A percentile compares a stretch with the other conserved stretches of the same genome.
Evolutionary conservation across 352 stramenopile species (phyloP).

Genomic region (Pythium inflatum): DNA sequence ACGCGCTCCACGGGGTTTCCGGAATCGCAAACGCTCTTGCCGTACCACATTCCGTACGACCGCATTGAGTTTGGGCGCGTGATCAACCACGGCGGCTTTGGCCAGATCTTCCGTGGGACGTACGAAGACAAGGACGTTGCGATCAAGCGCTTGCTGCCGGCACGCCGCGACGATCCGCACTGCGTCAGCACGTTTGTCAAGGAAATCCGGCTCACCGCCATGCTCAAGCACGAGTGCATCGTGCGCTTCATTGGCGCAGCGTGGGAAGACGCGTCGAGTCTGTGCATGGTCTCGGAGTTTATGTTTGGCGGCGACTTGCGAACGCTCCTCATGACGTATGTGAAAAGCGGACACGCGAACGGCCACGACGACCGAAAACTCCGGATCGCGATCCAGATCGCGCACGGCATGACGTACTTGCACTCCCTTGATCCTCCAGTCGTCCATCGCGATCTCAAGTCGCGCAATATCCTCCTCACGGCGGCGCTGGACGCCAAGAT

Average conservation of each 20-base stretch:
- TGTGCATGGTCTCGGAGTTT: slow-evolving; percentile 11
- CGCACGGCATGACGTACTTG: background rate
- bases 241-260: slow-evolving; percentile 2
- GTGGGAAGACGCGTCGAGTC: background rate
- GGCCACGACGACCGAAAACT: background rate
- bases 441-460: slow-evolving; percentile 11
- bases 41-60: background rate
- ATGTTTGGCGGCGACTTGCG: slow-evolving; percentile 1
- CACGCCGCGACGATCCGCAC: background rate
- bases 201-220: background rate
- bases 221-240: background rate
- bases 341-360: background rate
- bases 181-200: background rate
- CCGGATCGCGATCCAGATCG: background rate
- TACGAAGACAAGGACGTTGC: background rate
- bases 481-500: background rate
- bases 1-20: background rate
- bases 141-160: background rate
- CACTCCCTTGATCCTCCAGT: background rate
- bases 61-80: background rate
- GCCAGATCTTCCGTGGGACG: background rate
- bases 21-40: background rate
- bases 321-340: background rate
- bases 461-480: background rate
- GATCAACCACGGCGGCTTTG: background rate